Evolutionary conservation across 352 stramenopile species (phyloP).

Genomic region (Phytophthora nicotianae): DNA sequence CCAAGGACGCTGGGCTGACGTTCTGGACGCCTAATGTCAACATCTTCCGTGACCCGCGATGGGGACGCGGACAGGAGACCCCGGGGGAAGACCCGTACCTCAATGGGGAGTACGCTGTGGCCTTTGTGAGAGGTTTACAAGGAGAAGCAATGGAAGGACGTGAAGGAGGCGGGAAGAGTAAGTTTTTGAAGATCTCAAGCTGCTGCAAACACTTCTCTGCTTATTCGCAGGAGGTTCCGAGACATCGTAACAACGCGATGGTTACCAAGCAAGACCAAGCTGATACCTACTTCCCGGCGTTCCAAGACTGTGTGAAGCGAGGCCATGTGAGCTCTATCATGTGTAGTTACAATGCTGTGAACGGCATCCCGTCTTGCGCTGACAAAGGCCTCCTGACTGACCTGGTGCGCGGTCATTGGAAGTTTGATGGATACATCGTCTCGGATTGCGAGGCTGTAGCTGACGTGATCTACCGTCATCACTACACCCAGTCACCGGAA

Average conservation of each 20-base stretch:
- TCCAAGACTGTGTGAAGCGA: slow-evolving; percentile 83
- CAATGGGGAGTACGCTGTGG: slow-evolving; percentile 80
- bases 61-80: slow-evolving; percentile 91
- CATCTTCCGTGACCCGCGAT: slow-evolving; percentile 92
- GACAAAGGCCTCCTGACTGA: slow-evolving; percentile 82
- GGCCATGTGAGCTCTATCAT: slow-evolving; percentile 88
- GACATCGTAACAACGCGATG: slow-evolving; percentile 88
- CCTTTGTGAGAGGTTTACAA: slow-evolving; percentile 88
- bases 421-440: slow-evolving; percentile 92
- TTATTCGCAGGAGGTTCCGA: slow-evolving; percentile 84
- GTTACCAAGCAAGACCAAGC: slow-evolving; percentile 87
- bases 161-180: background rate
- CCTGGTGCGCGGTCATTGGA: slow-evolving; percentile 82
- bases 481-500: slow-evolving; percentile 76
- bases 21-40: slow-evolving; percentile 95
- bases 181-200: slow-evolving; percentile 80
- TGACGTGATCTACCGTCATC: slow-evolving; percentile 76
- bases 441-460: slow-evolving; percentile 91
- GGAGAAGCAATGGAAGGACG: slow-evolving; percentile 48
- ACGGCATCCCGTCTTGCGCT: slow-evolving; percentile 91
- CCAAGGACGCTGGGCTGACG: slow-evolving; percentile 76
- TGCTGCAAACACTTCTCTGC: slow-evolving; percentile 94
- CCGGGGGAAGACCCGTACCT: slow-evolving; percentile 92
- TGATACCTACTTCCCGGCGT: slow-evolving; percentile 90
- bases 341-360: slow-evolving; percentile 96